Evolutionary conservation across 225 moss, liverwort and hornwort genomes (phyloP), one percentile per base, ranked within the genome.

Genomic region (Pleurozium schreberi): DNA sequence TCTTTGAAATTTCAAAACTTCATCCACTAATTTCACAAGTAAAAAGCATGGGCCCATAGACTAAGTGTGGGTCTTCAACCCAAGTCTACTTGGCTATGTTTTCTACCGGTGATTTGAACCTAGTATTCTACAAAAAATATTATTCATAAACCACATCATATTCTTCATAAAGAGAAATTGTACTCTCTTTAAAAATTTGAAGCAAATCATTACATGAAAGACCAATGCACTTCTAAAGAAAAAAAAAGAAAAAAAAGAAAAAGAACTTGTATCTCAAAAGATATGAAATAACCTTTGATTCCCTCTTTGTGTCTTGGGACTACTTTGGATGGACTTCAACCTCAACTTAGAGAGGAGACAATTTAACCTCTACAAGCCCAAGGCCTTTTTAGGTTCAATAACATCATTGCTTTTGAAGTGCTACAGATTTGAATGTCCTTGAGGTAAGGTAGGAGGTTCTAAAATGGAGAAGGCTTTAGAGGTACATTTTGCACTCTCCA

Each of bases 31-130:
- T 31, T 31, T 63, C 16, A 69, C 14, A 25, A 40, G 5, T 25
- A 40, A 5, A 40, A 69, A 69, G 14, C 2, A 69, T 14, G 1
- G 0, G 0, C 0, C 0, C 40, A 1, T 13, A 13, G 8, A 69
- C 14, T 8, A 42, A 25, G 0, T 42, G 8, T 70, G 5, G 25
- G 8, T 23, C 5, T 70, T 42, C 5, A 43, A 70, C 15, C 16
- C 26, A 5, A 1, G 26, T 70, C 1, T 70, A 42, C 1, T 40
- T 2, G 1, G 2, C 1, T 9, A 42, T 26, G 0, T 70, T 26
- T 26, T 42, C 2, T 14, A 42, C 0, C 14, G 0, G n/a, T 70
- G 25, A 68, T 43, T 28, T 5, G 3, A 1, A 17, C 16, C 2
- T n/a, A 27, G 1, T 45, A 28, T 17, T 43, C 0, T 9, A 0